Evolutionary conservation across 2,329 filamentous ascomycete genomes (phyloP).

Genomic region (Alternaria viburni): DNA sequence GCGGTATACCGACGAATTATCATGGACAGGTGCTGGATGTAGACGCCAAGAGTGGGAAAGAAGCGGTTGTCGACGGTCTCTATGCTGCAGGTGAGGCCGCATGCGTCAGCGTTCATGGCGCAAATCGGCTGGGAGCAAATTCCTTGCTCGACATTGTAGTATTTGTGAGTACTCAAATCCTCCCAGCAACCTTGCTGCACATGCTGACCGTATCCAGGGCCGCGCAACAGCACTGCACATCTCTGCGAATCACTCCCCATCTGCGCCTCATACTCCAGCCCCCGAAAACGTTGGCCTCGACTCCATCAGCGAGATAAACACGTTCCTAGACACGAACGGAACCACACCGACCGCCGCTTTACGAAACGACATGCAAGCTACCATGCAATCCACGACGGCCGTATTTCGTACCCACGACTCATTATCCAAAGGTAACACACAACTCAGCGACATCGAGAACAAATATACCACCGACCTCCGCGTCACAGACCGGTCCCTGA

Average conservation of each 20-base stretch:
- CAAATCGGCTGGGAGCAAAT: conserved; percentile 58
- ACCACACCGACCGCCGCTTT: conserved; percentile 47
- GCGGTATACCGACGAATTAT: conserved; percentile 58
- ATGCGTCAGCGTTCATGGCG: conserved; percentile 58
- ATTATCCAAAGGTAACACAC: conserved; percentile 41
- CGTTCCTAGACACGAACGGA: conserved; percentile 47
- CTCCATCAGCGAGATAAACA: conserved; percentile 46
- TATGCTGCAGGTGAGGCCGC: conserved; percentile 58
- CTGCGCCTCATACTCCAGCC: conserved; percentile 42
- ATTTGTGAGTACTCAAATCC: conserved; percentile 41
- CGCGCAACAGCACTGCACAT: conserved; percentile 54
- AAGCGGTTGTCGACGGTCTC: conserved; percentile 53
- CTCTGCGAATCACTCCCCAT: conserved; percentile 48
- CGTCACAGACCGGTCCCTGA: conserved; percentile 53
- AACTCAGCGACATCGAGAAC: conserved; percentile 45
- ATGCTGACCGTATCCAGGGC: conserved; percentile 35
- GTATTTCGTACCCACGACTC: conserved; percentile 54
- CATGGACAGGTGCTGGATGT: conserved; percentile 56
- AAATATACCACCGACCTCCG: conserved; percentile 46
- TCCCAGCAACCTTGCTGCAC: not conserved
- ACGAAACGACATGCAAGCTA: conserved; percentile 53
- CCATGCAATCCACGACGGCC: conserved; percentile 55
- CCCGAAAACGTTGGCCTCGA: conserved; percentile 45
- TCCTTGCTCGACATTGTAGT: conserved; percentile 59
- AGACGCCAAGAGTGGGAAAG: conserved; percentile 34